Base-by-base conservation (phyloP, 495 filamentous ascomycete species). In the Aspergillus heteromorphus region DNA sequence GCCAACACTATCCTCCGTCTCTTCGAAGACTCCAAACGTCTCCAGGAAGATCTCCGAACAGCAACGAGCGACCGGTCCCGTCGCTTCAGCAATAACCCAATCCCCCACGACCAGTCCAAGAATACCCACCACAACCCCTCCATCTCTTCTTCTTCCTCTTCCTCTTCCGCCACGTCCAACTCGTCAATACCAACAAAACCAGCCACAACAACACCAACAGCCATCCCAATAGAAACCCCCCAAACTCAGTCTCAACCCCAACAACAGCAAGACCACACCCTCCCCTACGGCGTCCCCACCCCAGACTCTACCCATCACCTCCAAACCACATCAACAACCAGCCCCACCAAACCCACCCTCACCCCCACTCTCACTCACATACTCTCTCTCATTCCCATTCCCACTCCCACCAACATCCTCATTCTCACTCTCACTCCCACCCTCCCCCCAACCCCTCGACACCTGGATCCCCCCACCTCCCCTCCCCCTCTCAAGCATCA, bases 21-120 rank as follows among this genome's bases (percentile, higher is more conserved):
- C 7, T 77, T 77, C 30, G 72, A 77, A 55, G 66, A 77, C 49
- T 77, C 74, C 11, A 73, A 71, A 49, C 72, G 73, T 36, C 66
- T 77, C 18, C 73, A 74, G 48, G 71, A 77, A 30, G 74, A 77
- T 45, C 60, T 77, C 19, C 68, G 68, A 18, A 48, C 71, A 40
- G 72, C 73, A 34, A 70, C 73, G 17, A 68, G 60, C 1, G 72
- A 72, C 47, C 54, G 71, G 40, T 66, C 69, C n/a, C 65, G 69
- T 40, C 60, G 64, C n/a, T 72, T 65, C 30, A 68, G 61, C 43
- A 56, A 57, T n/a, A n/a, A n/a, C n/a, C n/a, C n/a, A n/a, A n/a
- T n/a, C 14, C 5, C 59, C 11, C 57, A 61, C 7, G 49, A 56
- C 16, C 40, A 48, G 6, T 38, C 8, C 18, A 62, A 52, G 7